phyloP scores from a whole-genome alignment of 2,329 filamentous ascomycete species.

The Exophiala viscosa region DNA sequence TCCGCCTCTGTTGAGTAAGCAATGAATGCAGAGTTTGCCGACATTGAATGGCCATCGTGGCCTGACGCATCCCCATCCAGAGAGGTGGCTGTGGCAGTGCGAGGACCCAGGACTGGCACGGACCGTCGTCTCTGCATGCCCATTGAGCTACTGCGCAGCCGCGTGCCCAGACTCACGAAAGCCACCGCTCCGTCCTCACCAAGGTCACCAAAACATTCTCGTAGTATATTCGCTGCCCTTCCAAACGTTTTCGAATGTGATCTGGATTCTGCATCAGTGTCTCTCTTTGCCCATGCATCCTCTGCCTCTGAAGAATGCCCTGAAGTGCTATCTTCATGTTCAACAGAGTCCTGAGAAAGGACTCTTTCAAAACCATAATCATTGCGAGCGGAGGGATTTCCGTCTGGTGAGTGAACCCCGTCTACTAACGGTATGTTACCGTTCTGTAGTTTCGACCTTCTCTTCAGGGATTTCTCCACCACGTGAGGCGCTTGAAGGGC shows the following conservation, averaged over 20 bases:
- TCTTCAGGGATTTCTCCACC: neutral
- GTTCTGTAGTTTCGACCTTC: slow-evolving; percentile 1
- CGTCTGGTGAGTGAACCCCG: neutral
- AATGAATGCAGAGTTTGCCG: slow-evolving; percentile 2
- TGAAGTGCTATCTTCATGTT: slow-evolving; percentile 5
- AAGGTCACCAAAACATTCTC: slow-evolving; percentile 44
- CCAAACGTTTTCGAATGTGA: slow-evolving; percentile 44
- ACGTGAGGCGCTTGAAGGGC: slow-evolving; percentile 26
- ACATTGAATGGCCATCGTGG: neutral
- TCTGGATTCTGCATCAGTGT: slow-evolving; percentile 28
- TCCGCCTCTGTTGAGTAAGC: slow-evolving; percentile 17
- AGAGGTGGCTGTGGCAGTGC: no score
- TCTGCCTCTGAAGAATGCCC: slow-evolving; percentile 31
- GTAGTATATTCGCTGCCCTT: slow-evolving; percentile 47
- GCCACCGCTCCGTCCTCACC: slow-evolving; percentile 47
- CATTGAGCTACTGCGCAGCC: neutral
- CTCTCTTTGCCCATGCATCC: slow-evolving; percentile 34
- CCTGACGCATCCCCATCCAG: neutral
- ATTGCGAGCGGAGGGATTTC: neutral
- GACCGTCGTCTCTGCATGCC: neutral
- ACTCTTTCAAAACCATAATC: neutral
- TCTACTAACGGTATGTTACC: neutral
- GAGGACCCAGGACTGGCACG: neutral
- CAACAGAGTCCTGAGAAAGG: neutral
- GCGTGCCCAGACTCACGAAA: slow-evolving; percentile 37